Conservation (phyloP, 1,284 basidiomycete genomes). For the Irpex sp. region DNA sequence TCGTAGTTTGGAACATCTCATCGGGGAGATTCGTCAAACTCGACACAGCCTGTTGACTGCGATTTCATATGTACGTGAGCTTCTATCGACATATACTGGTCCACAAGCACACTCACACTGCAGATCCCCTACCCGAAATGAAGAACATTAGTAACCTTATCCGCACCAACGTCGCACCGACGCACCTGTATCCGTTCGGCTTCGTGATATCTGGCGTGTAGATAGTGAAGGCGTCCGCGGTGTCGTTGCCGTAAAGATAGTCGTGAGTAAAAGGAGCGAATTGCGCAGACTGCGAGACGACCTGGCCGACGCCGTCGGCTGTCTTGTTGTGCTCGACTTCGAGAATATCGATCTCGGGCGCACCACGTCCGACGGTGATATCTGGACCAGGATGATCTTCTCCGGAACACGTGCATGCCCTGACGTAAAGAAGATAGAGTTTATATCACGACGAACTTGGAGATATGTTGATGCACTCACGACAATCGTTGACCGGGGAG, state of each 20-base stretch:
- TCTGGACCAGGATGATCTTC: constrained; percentile 84
- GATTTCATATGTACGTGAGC: neutral
- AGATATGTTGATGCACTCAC: constrained; percentile 23
- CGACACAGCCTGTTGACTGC: constrained; percentile 55
- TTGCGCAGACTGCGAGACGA: constrained; percentile 61
- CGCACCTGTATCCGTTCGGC: constrained; percentile 30
- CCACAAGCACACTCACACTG: constrained; percentile 21
- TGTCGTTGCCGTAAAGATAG: constrained; percentile 45
- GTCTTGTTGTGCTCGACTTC: constrained; percentile 67
- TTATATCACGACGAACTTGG: neutral
- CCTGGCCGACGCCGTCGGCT: constrained; percentile 37
- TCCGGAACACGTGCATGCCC: constrained; percentile 73
- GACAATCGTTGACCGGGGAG: constrained; percentile 48
- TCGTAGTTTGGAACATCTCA: constrained; percentile 55
- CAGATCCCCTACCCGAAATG: constrained; percentile 22
- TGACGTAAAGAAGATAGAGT: constrained; percentile 14
- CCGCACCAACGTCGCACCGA: constrained; percentile 3
- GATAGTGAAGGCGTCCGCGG: constrained; percentile 41
- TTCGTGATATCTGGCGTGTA: constrained; percentile 33
- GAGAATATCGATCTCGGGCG: constrained; percentile 85
- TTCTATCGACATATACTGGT: neutral
- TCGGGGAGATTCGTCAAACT: constrained; percentile 45
- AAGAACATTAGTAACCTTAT: neutral
- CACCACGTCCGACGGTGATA: constrained; percentile 63
- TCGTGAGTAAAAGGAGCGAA: constrained; percentile 63